Evolutionary conservation across 2,329 filamentous ascomycete genomes (phyloP).

Genomic region (Penicillium frequentans): DNA sequence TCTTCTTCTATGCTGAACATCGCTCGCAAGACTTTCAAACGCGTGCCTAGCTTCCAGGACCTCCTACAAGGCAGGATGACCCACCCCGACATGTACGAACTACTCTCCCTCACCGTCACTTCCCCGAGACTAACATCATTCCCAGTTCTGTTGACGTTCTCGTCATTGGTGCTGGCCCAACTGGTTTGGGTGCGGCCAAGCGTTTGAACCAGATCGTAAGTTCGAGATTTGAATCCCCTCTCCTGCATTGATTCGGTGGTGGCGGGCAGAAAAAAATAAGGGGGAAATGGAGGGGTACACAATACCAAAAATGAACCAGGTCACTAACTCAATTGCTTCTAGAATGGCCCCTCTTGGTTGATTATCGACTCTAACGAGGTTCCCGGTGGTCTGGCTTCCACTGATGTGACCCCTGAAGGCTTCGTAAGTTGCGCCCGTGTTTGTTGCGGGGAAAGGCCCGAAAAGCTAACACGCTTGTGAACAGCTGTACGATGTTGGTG

Average conservation of each 20-base stretch:
- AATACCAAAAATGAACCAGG: constrained; percentile 9
- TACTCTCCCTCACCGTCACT: background rate
- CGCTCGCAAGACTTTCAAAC: constrained; percentile 44
- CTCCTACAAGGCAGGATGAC: constrained; percentile 49
- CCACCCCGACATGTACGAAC: constrained; percentile 46
- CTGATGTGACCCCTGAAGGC: constrained; percentile 90
- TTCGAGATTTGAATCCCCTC: constrained; percentile 11
- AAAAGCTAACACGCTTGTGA: constrained; percentile 12
- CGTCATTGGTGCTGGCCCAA: constrained; percentile 96
- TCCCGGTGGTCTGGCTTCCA: constrained; percentile 92
- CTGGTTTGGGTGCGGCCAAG: constrained; percentile 96
- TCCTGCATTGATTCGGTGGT: background rate
- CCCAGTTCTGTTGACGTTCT: constrained; percentile 88
- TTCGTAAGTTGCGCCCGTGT: constrained; percentile 69
- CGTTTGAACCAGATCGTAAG: constrained; percentile 92
- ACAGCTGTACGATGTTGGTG: constrained; percentile 96
- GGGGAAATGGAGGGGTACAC: constrained; percentile 21
- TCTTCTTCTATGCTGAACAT: constrained; percentile 44
- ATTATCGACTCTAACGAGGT: constrained; percentile 90
- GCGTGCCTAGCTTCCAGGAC: constrained; percentile 47
- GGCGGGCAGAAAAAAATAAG: constrained; percentile 12
- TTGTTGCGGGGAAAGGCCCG: background rate
- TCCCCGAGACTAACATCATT: constrained; percentile 3
- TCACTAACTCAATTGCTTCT: constrained; percentile 22
- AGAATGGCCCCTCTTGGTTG: constrained; percentile 94